Evolutionary conservation across 495 filamentous ascomycete genomes (phyloP), one percentile per base, ranked within the genome.

Genomic region (Ramalina peruviana): DNA sequence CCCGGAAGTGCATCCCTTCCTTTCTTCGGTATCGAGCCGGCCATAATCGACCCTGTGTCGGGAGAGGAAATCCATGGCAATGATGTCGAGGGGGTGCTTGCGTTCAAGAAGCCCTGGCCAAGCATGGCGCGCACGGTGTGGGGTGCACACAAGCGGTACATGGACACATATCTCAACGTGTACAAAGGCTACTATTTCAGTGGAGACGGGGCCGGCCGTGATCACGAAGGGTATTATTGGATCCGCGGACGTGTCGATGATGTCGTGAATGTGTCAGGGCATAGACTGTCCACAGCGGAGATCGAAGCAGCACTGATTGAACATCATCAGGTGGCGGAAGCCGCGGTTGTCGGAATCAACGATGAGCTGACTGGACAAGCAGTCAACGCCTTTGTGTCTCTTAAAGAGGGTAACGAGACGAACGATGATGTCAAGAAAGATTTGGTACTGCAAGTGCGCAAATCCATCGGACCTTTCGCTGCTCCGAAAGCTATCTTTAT

Each of bases 131-230:
- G 92, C 52, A 99, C 92, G 39, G 89, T 99, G 54, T 99, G 88
- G 86, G 93, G 88, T 54, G 86, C 89, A 16, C 92, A 98, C 73
- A 90, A 90, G 79, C 77, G 92, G 54, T 98, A 95, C 67, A 93
- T 96, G 88, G 92, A 97, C 48, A 96, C 93, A 21, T 98, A 98
- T 68, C 68, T 98, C 55, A 93, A 93, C 62, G 90, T 95, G 3
- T 98, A 98, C 75, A 88, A 88, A 73, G 93, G 92, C 36, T 94
- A 89, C 73, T 98, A 98, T 69, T 98, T 97, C 76, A 99, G 93
- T 21, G 92, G 92, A 54, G 92, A 99, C 65, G 93, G 93, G 58
- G 92, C 93, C 50, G 93, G 85, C 54, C 85, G 93, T 60, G 92
- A 99, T 65, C 86, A 95, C 67, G 93, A 99, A 56, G 92, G 92